Percentiles rank a stretch among this genome's conserved stretches.
These are phyloP conservation scores for Tricholoma furcatifolium DNA, from an alignment of 768 basidiomycete genomes.

Conservation along the genomic window DNA sequence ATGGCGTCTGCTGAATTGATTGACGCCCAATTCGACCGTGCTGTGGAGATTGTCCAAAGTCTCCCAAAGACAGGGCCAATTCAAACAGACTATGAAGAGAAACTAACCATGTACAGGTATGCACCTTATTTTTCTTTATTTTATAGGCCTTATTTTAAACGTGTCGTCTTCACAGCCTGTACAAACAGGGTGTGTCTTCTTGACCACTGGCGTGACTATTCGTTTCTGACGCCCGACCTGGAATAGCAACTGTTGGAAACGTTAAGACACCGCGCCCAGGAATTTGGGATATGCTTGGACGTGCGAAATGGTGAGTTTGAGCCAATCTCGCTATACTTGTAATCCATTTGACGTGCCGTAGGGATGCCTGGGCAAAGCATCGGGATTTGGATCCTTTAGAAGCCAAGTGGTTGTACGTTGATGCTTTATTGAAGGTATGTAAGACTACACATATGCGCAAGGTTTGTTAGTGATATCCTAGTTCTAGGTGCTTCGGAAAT, in stretches of 20 bases:
- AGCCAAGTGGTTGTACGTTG: constrained; percentile 89
- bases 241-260: constrained; percentile 80
- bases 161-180: constrained; percentile 52
- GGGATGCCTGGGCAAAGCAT: constrained; percentile 97
- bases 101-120: constrained; percentile 89
- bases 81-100: constrained; percentile 95
- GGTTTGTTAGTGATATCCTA: neutral
- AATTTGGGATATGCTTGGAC: constrained; percentile 87
- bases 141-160: neutral
- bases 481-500: constrained; percentile 71
- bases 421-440: constrained; percentile 77
- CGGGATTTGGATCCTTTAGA: constrained; percentile 75
- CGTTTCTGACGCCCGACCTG: constrained; percentile 6
- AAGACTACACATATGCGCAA: neutral
- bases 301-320: constrained; percentile 84
- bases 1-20: constrained; percentile 71
- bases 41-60: constrained; percentile 91
- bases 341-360: constrained; percentile 26
- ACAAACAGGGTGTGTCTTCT: constrained; percentile 77
- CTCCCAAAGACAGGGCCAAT: constrained; percentile 93
- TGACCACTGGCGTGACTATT: neutral
- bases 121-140: constrained; percentile 15
- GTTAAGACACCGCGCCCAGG: constrained; percentile 77
- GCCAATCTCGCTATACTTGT: neutral
- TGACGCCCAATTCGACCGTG: constrained; percentile 87